Evolutionary conservation across 2,329 filamentous ascomycete species (phyloP), one percentile per base, ranked within the genome.

Genomic region (Pseudogymnoascus pannorum): DNA sequence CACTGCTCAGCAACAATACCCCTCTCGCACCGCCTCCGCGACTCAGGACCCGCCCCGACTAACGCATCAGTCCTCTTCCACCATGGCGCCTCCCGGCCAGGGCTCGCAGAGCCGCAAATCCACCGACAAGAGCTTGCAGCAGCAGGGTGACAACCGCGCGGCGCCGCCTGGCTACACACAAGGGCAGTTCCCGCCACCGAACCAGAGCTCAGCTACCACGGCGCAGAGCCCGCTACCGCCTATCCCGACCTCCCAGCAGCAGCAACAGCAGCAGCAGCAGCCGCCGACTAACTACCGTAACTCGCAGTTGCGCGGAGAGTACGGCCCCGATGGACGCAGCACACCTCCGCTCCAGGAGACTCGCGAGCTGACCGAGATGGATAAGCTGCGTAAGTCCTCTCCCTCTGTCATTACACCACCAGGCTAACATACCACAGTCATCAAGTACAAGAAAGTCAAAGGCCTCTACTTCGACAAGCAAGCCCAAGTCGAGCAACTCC

Each of bases 381-480:
- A 66, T 75, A 82, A 69, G 73, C 72, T 66, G 71, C 76, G 66
- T 74, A 78, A 65, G 69, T 75, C 3, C n/a, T 16, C 5, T 12
- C 42, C 36, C 8, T 24, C 38, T n/a, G n/a, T n/a, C n/a, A n/a
- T n/a, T n/a, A 2, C 14, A 9, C 14, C n/a, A 26, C 33, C 16
- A 59, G 18, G 2, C 44, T 54, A 31, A 54, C 44, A 4, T n/a
- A 2, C 7, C 22, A 24, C 66, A 96, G 92, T 94, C 71, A 86
- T 85, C 67, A 99, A 99, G 77, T 99, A 99, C 74, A 95, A 95
- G 74, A 96, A 97, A 72, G 93, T 99, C 62, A 99, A 99, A 78
- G 87, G 92, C 61, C 89, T 97, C 69, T 99, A 97, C 73, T 97
- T 97, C 73, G 94, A 97, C 66, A 88, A 96, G 68, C 89, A 87